Conservation (phyloP, 2,329 filamentous ascomycete genomes). For the Huntiella omanensis region DNA sequence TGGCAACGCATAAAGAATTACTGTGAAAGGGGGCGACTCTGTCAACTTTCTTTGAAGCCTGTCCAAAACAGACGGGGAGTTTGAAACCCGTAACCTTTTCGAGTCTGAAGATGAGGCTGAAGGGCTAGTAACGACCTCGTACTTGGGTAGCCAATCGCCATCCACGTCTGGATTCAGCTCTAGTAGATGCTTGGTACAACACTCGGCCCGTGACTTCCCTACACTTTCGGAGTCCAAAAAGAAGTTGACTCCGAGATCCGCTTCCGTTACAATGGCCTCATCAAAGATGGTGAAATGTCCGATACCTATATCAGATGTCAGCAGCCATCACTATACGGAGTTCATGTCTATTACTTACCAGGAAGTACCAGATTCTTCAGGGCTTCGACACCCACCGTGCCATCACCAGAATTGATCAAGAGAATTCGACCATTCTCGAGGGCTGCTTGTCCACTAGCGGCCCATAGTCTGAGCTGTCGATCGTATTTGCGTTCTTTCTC, state of each 20-base stretch:
- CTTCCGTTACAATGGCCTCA: slow-evolving; percentile 52
- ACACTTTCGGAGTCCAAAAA: slow-evolving; percentile 69
- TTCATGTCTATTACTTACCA: slow-evolving; percentile 25
- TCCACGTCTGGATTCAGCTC: slow-evolving; percentile 89
- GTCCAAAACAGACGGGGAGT: slow-evolving; percentile 13
- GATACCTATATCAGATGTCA: slow-evolving; percentile 37
- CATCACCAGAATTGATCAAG: slow-evolving; percentile 70
- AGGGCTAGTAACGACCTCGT: not conserved
- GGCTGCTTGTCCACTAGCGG: slow-evolving; percentile 73
- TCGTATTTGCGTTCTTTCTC: slow-evolving; percentile 70
- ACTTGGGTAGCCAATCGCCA: slow-evolving; percentile 46
- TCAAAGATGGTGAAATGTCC: slow-evolving; percentile 86
- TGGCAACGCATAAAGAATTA: slow-evolving; percentile 36
- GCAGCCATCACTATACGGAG: not conserved
- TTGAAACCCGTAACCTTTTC: slow-evolving; percentile 8
- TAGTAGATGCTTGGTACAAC: slow-evolving; percentile 54
- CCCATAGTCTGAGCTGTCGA: slow-evolving; percentile 87
- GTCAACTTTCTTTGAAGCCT: slow-evolving; percentile 22
- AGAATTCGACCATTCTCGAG: slow-evolving; percentile 85
- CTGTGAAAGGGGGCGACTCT: slow-evolving; percentile 26
- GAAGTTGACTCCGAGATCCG: slow-evolving; percentile 89
- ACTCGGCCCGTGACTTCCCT: slow-evolving; percentile 60
- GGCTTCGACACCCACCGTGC: slow-evolving; percentile 73
- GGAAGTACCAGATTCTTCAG: slow-evolving; percentile 96
- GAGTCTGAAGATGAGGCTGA: slow-evolving; percentile 15